A percentile compares a stretch with the other conserved stretches of the same genome.
Conservation (phyloP, 1,284 basidiomycete genomes). For the Puccinia coronata region DNA sequence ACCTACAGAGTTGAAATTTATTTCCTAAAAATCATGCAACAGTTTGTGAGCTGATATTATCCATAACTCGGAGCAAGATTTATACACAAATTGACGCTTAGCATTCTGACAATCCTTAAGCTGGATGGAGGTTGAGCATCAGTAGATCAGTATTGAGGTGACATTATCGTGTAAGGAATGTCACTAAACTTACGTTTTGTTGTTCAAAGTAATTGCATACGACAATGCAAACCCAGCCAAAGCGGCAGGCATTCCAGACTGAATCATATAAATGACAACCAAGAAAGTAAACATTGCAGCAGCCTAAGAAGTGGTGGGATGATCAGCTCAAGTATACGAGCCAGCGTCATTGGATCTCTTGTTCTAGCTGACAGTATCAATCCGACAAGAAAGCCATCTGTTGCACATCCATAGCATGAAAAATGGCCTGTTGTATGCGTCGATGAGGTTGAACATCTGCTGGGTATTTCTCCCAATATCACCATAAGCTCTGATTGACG, state of each 20-base stretch:
- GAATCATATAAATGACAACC: constrained; percentile 52
- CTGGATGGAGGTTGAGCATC: neutral
- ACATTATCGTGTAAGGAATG: constrained; percentile 51
- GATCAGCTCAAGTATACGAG: neutral
- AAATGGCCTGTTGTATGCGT: constrained; percentile 57
- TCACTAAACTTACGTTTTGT: constrained; percentile 57
- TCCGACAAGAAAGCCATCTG: constrained; percentile 59
- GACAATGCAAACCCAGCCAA: constrained; percentile 55
- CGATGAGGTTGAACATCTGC: constrained; percentile 57
- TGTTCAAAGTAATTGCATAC: constrained; percentile 51
- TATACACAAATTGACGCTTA: constrained; percentile 35
- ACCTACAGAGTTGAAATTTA: constrained; percentile 25
- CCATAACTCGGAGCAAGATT: constrained; percentile 56
- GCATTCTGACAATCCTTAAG: constrained; percentile 57
- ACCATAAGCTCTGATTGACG: constrained; percentile 57
- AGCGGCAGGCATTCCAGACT: constrained; percentile 44
- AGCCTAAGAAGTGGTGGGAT: constrained; percentile 8
- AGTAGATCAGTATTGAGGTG: neutral
- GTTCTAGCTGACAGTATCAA: constrained; percentile 52
- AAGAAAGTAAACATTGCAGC: constrained; percentile 54
- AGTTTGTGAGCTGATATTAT: constrained; percentile 54
- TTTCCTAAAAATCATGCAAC: constrained; percentile 24
- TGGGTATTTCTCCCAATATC: constrained; percentile 57
- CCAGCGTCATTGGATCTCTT: neutral
- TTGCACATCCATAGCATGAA: constrained; percentile 59